phyloP scores from a whole-genome alignment of 1,284 basidiomycete genomes.

The Sanghuangporus baumii region DNA sequence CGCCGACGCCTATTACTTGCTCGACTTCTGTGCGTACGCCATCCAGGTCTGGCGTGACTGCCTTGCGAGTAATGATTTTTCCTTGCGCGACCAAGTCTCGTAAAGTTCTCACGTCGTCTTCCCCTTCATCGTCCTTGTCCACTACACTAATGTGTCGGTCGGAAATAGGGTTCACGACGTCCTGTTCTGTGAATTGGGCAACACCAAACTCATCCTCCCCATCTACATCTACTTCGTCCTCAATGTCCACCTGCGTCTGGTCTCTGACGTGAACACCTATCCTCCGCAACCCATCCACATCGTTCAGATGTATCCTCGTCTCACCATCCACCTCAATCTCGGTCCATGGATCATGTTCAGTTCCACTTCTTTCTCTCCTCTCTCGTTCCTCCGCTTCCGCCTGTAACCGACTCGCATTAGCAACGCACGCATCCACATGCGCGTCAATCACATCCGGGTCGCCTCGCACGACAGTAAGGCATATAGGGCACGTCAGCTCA shows the following conservation, averaged over 20 bases:
- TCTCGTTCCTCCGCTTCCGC: conserved; percentile 35
- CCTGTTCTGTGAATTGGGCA: conserved; percentile 68
- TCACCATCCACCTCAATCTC: conserved; percentile 19
- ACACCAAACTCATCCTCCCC: conserved; percentile 73
- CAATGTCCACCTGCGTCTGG: conserved; percentile 51
- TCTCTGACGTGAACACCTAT: conserved; percentile 63
- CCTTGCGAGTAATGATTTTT: conserved; percentile 33
- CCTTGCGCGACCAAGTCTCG: conserved; percentile 48
- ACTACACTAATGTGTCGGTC: conserved; percentile 28
- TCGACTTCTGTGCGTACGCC: conserved; percentile 36
- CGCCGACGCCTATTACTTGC: conserved; percentile 37
- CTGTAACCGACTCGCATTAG: conserved; percentile 42
- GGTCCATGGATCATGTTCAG: conserved; percentile 31
- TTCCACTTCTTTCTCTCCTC: conserved; percentile 26
- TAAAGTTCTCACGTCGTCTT: conserved; percentile 32
- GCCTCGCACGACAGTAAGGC: conserved; percentile 47
- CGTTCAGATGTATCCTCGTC: background rate
- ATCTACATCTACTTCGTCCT: conserved; percentile 73
- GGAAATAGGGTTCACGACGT: conserved; percentile 41
- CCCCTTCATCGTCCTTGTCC: conserved; percentile 32
- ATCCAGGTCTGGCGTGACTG: conserved; percentile 21
- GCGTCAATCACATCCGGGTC: conserved; percentile 68
- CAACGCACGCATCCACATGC: conserved; percentile 71
- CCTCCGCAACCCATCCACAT: conserved; percentile 31
- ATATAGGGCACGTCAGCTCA: conserved; percentile 60